Evolutionary conservation across 1,284 basidiomycete species (phyloP).

Genomic region (Tilletia indica): DNA sequence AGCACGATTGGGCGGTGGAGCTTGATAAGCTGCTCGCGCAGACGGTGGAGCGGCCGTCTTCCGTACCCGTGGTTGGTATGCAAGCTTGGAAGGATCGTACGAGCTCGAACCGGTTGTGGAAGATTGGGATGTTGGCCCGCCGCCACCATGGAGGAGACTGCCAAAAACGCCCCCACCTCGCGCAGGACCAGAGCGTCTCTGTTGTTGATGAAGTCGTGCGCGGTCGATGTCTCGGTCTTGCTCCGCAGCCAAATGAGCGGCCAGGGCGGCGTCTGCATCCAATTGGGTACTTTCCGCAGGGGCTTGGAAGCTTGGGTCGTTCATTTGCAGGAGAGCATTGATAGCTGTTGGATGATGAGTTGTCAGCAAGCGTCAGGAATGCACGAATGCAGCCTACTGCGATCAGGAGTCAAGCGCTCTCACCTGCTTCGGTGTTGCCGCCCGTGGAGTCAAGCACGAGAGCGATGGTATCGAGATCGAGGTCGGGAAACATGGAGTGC

Average conservation of each 20-base stretch:
- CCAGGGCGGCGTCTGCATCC: constrained; percentile 40
- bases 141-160: constrained; percentile 21
- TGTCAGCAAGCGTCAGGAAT: background rate
- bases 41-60: constrained; percentile 6
- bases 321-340: constrained; percentile 45
- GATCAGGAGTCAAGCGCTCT: background rate
- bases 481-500: constrained; percentile 43
- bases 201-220: constrained; percentile 28
- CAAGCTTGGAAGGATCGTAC: constrained; percentile 41
- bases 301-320: constrained; percentile 40
- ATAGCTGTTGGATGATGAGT: constrained; percentile 26
- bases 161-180: constrained; percentile 35
- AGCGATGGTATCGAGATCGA: constrained; percentile 41
- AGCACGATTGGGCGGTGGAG: constrained; percentile 15
- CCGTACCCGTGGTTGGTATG: constrained; percentile 41
- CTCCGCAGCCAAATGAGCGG: constrained; percentile 36
- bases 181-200: constrained; percentile 20
- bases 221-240: constrained; percentile 31
- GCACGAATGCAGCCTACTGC: background rate
- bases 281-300: constrained; percentile 27
- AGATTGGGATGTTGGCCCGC: background rate
- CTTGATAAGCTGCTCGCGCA: constrained; percentile 19
- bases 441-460: constrained; percentile 39
- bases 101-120: constrained; percentile 19
- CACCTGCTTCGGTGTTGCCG: constrained; percentile 38